A percentile compares a stretch with the other conserved stretches of the same genome.
Conservation (phyloP, 441 rosid species). For the Daphne laureola region DNA sequence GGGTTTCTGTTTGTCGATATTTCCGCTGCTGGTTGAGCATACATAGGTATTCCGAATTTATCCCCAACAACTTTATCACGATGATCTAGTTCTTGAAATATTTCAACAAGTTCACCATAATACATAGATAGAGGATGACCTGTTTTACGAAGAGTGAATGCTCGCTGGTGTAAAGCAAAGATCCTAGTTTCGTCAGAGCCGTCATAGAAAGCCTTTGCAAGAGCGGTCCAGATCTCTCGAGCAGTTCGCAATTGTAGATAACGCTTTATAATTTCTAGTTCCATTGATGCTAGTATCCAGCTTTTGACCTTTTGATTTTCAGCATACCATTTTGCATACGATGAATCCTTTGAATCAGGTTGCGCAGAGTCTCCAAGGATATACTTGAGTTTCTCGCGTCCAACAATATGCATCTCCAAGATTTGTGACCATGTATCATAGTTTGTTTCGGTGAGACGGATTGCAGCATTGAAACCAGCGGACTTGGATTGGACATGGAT, state of each 20-base stretch:
- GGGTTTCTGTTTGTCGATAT: too few species aligned
- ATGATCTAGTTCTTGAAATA: slow-evolving; percentile 6
- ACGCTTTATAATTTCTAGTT: slow-evolving; percentile 1
- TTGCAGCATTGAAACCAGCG: not conserved
- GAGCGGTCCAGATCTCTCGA: slow-evolving; percentile 2
- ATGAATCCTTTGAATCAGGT: not conserved
- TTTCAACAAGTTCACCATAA: slow-evolving; percentile 8
- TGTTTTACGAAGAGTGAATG: not conserved
- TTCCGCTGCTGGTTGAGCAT: too few species aligned
- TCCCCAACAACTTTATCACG: slow-evolving; percentile 6
- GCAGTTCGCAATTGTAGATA: slow-evolving; percentile 2
- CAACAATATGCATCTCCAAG: slow-evolving; percentile 2
- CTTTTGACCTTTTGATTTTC: slow-evolving; percentile 12
- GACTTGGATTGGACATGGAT: slow-evolving; percentile 1
- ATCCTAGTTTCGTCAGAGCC: slow-evolving; percentile 1
- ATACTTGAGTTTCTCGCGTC: not conserved
- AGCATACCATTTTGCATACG: not conserved
- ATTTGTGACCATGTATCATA: slow-evolving; percentile 11
- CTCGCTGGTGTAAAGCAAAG: slow-evolving; percentile 10
- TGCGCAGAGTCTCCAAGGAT: not conserved
- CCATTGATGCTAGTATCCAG: slow-evolving; percentile 6
- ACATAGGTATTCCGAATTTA: too few species aligned
- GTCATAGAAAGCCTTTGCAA: slow-evolving; percentile 13
- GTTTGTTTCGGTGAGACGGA: slow-evolving; percentile 1
- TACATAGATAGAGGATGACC: slow-evolving; percentile 6